Percentiles rank a stretch among this genome's conserved stretches.
These are phyloP conservation scores for Seminavis robusta DNA, from an alignment of 108 stramenopile genomes.

Conservation along the genomic window DNA sequence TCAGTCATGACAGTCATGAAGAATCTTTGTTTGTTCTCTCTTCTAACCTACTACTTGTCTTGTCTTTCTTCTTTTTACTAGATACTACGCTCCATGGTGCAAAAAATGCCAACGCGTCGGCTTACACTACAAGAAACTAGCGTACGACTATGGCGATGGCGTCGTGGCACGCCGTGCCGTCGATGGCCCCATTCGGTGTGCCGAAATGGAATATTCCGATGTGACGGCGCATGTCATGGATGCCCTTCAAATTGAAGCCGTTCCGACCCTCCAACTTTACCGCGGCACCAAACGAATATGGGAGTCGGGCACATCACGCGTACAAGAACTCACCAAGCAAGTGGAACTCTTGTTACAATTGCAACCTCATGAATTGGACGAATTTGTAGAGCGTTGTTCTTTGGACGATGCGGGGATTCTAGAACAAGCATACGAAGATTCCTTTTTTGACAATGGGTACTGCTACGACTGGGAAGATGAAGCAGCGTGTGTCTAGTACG, in stretches of 20 bases:
- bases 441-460: conserved; percentile 23
- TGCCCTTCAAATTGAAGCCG: conserved; percentile 11
- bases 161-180: conserved; percentile 9
- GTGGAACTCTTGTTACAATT: conserved; percentile 1
- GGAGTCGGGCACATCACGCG: conserved; percentile 6
- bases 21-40: too few relatives aligned
- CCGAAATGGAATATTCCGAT: conserved; percentile 4
- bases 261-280: conserved; percentile 24
- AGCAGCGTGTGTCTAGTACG: too few relatives aligned
- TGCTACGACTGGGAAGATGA: too few relatives aligned
- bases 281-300: conserved; percentile 12
- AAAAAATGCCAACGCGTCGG: conserved; percentile 21
- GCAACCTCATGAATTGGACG: conserved; percentile 16
- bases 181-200: conserved; percentile 18
- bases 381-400: too few relatives aligned
- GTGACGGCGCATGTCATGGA: conserved; percentile 14
- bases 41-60: not conserved
- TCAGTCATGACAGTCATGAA: too few relatives aligned
- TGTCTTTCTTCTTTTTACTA: not conserved
- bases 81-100: conserved; percentile 31
- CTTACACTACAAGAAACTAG: conserved; percentile 17
- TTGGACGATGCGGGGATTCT: too few relatives aligned
- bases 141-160: conserved; percentile 17
- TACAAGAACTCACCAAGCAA: not conserved
- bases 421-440: conserved; percentile 17